phyloP scores from a whole-genome alignment of 257 asterid genomes.

The Solanum sitiens region DNA sequence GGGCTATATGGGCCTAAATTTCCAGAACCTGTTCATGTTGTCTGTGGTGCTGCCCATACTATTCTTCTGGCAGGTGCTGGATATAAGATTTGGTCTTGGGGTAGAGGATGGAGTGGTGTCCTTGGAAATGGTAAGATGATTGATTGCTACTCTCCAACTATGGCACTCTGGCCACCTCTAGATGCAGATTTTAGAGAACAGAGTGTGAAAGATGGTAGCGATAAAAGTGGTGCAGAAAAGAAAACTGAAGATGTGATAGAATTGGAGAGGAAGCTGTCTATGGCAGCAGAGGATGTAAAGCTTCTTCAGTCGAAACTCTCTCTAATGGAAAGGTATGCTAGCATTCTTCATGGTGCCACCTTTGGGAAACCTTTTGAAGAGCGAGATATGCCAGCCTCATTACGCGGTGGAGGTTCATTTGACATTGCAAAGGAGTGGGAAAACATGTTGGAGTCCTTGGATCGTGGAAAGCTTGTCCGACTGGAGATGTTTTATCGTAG shows the following conservation, averaged over 20 bases:
- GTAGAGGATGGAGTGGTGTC: constrained; percentile 85
- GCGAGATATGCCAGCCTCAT: constrained; percentile 48
- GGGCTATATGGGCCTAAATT: constrained; percentile 30
- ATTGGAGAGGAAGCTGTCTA: constrained; percentile 35
- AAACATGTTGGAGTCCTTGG: constrained; percentile 65
- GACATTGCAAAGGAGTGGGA: constrained; percentile 83
- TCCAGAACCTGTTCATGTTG: constrained; percentile 51
- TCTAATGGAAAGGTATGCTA: constrained; percentile 51
- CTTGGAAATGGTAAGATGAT: constrained; percentile 57
- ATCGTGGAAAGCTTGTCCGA: constrained; percentile 44
- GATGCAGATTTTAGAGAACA: constrained; percentile 25
- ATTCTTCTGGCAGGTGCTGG: constrained; percentile 64
- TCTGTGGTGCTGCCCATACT: constrained; percentile 95
- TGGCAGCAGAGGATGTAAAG: constrained; percentile 56
- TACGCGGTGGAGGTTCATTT: constrained; percentile 29
- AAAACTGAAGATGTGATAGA: constrained; percentile 25
- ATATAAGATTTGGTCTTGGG: constrained; percentile 86
- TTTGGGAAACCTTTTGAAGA: constrained; percentile 67
- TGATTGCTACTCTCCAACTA: constrained; percentile 44
- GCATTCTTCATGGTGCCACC: constrained; percentile 70
- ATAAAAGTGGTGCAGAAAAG: constrained; percentile 13
- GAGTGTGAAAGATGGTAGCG: not conserved
- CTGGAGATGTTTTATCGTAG: constrained; percentile 63
- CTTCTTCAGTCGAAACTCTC: constrained; percentile 47
- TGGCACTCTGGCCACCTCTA: constrained; percentile 58